Evolutionary conservation across 2,329 filamentous ascomycete species (phyloP), one percentile per base, ranked within the genome.

Genomic region (Raffaelea albimanens): DNA sequence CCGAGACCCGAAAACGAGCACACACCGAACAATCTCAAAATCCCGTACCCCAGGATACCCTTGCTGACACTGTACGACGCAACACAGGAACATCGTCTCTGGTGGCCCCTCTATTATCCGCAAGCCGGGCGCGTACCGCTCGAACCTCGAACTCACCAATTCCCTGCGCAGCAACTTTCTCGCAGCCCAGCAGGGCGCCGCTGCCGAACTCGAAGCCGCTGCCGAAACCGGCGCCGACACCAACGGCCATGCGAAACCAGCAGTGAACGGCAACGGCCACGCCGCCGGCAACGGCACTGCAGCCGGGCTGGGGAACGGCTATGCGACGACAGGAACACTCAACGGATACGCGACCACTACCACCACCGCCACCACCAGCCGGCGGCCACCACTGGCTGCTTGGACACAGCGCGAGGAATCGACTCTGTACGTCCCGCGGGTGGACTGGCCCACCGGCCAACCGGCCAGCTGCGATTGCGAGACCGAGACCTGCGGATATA

Each of bases 61-160:
- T 29, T 29, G 25, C 25, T 29, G 25, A 29, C 25, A 13, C 25
- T 29, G 25, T 29, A 29, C 25, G 7, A 29, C 25, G 13, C 25
- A 13, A n/a, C 7, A 29, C 51, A 80, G 76, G 61, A 96, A 95
- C 71, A 85, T 95, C 63, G 87, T 95, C 76, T 83, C 83, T 58
- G 82, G 80, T 53, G 86, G 87, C 49, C 85, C 86, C 49, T 87
- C 88, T 43, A 83, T 95, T 53, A 84, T 95, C 64, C 83, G 87
- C 53, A 87, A 86, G 59, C 80, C 83, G 16, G 76, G 82, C 51
- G 78, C 80, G 55, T 82, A 82, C 61, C 88, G 90, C 62, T 96
- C 91, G 47, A 97, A 97, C 63, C 82, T 90, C 57, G 93, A 98
- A 67, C 79, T 98, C 57, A 85, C 89, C 54, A 90, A 88, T 59